Evolutionary conservation across 805 yeast species (phyloP).

Genomic region (Phaffomyces opuntiae): DNA sequence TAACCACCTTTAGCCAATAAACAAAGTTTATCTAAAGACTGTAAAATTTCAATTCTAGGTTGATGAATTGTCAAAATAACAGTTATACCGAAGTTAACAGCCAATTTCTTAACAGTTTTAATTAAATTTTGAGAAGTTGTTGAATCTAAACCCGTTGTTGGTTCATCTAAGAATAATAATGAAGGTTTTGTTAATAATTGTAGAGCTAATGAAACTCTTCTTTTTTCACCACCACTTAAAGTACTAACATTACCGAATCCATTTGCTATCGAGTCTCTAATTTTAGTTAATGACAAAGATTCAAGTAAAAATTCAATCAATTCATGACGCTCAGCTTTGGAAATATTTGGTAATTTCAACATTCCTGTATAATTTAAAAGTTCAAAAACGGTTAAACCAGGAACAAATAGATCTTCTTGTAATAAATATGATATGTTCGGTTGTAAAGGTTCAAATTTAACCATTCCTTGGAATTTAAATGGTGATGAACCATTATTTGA

Average conservation of each 20-base stretch:
- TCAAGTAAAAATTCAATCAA: constrained; percentile 55
- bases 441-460: constrained; percentile 26
- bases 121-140: constrained; percentile 64
- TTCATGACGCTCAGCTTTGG: constrained; percentile 34
- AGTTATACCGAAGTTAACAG: constrained; percentile 57
- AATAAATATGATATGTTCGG: constrained; percentile 49
- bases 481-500: constrained; percentile 19
- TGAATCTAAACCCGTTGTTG: constrained; percentile 84
- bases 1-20: constrained; percentile 61
- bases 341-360: constrained; percentile 48
- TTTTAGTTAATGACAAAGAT: constrained; percentile 60
- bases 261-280: constrained; percentile 48
- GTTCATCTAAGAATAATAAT: constrained; percentile 73
- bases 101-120: constrained; percentile 47
- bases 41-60: constrained; percentile 72
- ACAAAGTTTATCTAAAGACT: constrained; percentile 59
- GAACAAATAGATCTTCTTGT: constrained; percentile 67
- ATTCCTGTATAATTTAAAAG: constrained; percentile 67
- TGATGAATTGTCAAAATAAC: constrained; percentile 76
- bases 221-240: constrained; percentile 78
- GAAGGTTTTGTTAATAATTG: constrained; percentile 75
- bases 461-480: constrained; percentile 35
- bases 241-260: constrained; percentile 34
- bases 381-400: constrained; percentile 68
- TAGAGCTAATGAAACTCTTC: constrained; percentile 71